Percentiles rank a stretch among this genome's conserved stretches.
These are phyloP conservation scores for Escovopsis sp. DNA, from an alignment of 2,329 filamentous ascomycete genomes.

Conservation along the genomic window DNA sequence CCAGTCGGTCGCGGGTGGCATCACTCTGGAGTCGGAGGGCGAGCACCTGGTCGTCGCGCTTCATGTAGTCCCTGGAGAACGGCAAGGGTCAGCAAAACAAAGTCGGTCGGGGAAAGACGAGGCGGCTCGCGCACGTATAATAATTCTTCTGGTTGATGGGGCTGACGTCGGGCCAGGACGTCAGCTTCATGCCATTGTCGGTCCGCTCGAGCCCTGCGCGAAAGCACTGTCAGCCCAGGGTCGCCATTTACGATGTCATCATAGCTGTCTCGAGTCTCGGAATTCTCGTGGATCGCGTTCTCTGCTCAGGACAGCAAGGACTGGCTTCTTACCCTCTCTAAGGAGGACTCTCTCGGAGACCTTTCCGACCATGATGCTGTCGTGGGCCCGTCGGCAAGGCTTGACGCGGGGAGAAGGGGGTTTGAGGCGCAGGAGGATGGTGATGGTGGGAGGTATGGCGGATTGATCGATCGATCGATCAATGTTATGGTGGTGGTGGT, in stretches of 20 bases:
- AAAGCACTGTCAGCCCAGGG: constrained; percentile 11
- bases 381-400: not conserved
- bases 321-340: constrained; percentile 36
- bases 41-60: constrained; percentile 91
- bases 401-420: not conserved
- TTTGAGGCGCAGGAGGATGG: too few relatives aligned
- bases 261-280: too few relatives aligned
- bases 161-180: constrained; percentile 80
- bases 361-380: constrained; percentile 41
- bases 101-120: not conserved
- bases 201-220: constrained; percentile 74
- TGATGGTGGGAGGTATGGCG: too few relatives aligned
- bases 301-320: not conserved
- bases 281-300: too few relatives aligned
- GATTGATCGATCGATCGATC: too few relatives aligned
- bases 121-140: constrained; percentile 53
- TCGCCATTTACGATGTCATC: not conserved
- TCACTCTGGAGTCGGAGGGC: constrained; percentile 80
- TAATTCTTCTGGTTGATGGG: constrained; percentile 99
- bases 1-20: constrained; percentile 67
- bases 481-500: too few relatives aligned
- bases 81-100: too few relatives aligned
- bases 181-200: constrained; percentile 95
- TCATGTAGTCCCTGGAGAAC: constrained; percentile 71
- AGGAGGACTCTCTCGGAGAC: constrained; percentile 51